Conservation (phyloP, 2,329 filamentous ascomycete genomes). For the Tolypocladium amazonense region DNA sequence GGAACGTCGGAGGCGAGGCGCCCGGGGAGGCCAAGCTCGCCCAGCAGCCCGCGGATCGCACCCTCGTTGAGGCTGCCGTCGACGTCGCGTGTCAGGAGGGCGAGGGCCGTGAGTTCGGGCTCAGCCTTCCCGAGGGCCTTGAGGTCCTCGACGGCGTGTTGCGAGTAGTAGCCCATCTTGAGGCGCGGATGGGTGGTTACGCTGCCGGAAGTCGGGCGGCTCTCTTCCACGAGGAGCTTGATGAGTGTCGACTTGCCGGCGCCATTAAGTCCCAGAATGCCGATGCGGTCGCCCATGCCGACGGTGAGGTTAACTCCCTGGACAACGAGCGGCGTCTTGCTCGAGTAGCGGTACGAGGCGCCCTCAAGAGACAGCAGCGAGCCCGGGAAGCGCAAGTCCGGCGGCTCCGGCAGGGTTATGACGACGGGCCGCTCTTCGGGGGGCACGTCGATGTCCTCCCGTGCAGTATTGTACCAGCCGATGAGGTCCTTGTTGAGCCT, state of each 20-base stretch:
- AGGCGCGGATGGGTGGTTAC: constrained; percentile 58
- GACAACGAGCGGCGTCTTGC: constrained; percentile 32
- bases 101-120: constrained; percentile 51
- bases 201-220: constrained; percentile 48
- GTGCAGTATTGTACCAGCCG: constrained; percentile 47
- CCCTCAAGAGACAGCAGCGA: constrained; percentile 63
- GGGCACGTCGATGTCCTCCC: constrained; percentile 63
- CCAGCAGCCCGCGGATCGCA: constrained; percentile 54
- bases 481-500: constrained; percentile 66
- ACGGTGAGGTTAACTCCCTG: constrained; percentile 58
- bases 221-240: constrained; percentile 53
- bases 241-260: constrained; percentile 74
- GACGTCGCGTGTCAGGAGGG: constrained; percentile 47
- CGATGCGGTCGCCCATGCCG: constrained; percentile 62
- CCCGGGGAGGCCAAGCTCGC: constrained; percentile 59
- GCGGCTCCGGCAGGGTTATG: constrained; percentile 49
- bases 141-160: constrained; percentile 65
- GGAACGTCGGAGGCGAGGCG: constrained; percentile 64
- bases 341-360: constrained; percentile 52
- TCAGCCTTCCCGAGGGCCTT: constrained; percentile 40
- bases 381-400: constrained; percentile 64
- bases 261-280: constrained; percentile 70
- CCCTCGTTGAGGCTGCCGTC: constrained; percentile 50
- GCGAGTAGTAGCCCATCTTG: constrained; percentile 67
- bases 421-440: constrained; percentile 47